Conservation (phyloP, 208 protist species). For the Trypanosoma melophagium region DNA sequence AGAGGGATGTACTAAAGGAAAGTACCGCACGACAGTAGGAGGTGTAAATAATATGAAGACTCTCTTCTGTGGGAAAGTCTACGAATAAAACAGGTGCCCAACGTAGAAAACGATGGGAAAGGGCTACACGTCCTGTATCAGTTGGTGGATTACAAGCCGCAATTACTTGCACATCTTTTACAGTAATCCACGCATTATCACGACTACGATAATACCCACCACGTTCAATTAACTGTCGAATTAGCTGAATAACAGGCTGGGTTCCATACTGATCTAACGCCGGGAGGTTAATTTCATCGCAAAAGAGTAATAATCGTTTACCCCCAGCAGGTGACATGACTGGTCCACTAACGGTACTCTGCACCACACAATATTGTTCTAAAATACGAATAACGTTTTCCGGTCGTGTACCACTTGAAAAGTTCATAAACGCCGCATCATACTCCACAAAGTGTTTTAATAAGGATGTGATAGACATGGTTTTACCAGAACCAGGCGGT, state of each 20-base stretch:
- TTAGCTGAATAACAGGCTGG: constrained; percentile 96
- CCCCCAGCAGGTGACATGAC: constrained; percentile 88
- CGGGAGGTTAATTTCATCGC: constrained; percentile 99
- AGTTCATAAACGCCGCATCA: constrained; percentile 97
- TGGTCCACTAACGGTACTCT: constrained; percentile 87
- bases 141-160: constrained; percentile 98
- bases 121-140: constrained; percentile 96
- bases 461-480: constrained; percentile 96
- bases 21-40: constrained; percentile 97
- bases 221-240: constrained; percentile 98
- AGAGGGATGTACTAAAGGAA: constrained; percentile 58
- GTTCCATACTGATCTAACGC: constrained; percentile 97
- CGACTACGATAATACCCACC: constrained; percentile 94
- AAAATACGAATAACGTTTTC: constrained; percentile 97
- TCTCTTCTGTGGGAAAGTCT: constrained; percentile 96
- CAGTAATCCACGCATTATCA: constrained; percentile 93
- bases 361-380: constrained; percentile 96
- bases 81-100: constrained; percentile 98
- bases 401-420: constrained; percentile 96
- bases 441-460: constrained; percentile 91
- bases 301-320: constrained; percentile 98
- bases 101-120: constrained; percentile 96
- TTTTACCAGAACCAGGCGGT: constrained; percentile 98
- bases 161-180: constrained; percentile 96
- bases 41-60: constrained; percentile 98